A percentile compares a stretch with the other conserved stretches of the same genome.
Conservation (phyloP, 108 stramenopile genomes). For the Nitzschia putrida region DNA sequence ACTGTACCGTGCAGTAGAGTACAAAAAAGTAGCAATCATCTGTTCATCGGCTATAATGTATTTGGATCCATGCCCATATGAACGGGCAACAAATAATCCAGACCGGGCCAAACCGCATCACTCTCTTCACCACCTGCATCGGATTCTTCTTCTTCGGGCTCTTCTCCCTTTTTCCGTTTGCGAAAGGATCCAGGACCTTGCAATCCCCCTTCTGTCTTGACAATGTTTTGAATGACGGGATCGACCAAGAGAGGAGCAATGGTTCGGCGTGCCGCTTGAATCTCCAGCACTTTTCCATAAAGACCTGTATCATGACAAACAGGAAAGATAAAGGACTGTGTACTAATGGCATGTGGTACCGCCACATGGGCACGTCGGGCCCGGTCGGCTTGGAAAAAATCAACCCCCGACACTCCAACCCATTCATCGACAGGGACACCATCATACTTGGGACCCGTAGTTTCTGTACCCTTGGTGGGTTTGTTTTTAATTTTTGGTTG, state of each 20-base stretch:
- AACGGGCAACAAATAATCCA: constrained; percentile 54
- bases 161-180: constrained; percentile 29
- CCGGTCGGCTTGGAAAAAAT: constrained; percentile 59
- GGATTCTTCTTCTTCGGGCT: constrained; percentile 37
- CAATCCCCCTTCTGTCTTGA: constrained; percentile 53
- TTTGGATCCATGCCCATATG: constrained; percentile 27
- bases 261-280: constrained; percentile 59
- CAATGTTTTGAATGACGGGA: constrained; percentile 45
- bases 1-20: no score
- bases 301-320: constrained; percentile 78
- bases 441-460: constrained; percentile 17
- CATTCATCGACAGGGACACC: constrained; percentile 39
- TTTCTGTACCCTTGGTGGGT: constrained; percentile 12
- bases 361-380: constrained; percentile 56
- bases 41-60: no score
- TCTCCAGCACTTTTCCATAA: constrained; percentile 69
- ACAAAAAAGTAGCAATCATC: no score
- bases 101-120: constrained; percentile 62
- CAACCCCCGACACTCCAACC: constrained; percentile 66
- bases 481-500: constrained; percentile 54
- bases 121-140: constrained; percentile 51
- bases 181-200: constrained; percentile 36
- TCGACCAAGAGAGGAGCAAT: constrained; percentile 63
- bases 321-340: constrained; percentile 81
- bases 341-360: constrained; percentile 57